Evolutionary conservation across 2,329 filamentous ascomycete genomes (phyloP).

Genomic region (Endocalyx cinctus): DNA sequence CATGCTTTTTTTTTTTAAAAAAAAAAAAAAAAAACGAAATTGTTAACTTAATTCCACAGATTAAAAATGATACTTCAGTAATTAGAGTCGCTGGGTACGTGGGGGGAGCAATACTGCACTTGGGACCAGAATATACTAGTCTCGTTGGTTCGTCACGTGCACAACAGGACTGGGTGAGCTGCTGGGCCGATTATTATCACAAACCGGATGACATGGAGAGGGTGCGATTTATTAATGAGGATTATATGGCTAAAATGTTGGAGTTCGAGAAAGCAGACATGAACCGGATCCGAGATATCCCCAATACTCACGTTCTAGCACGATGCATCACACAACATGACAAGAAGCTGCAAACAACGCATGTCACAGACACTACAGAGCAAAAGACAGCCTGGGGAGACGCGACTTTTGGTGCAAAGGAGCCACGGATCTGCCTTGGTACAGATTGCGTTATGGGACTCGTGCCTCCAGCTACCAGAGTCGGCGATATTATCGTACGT

Average conservation of each 20-base stretch:
- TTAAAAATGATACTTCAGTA: not conserved
- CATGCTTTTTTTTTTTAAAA: no score
- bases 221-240: slow-evolving; percentile 1
- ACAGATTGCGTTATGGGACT: slow-evolving; percentile 3
- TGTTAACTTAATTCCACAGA: no score
- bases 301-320: not conserved
- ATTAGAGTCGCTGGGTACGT: slow-evolving; percentile 6
- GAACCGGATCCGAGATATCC: slow-evolving; percentile 1
- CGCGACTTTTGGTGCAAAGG: not conserved
- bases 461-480: slow-evolving; percentile 1
- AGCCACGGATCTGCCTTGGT: slow-evolving; percentile 3
- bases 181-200: not conserved
- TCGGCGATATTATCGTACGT: slow-evolving; percentile 5
- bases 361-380: not conserved
- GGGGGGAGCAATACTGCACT: slow-evolving; percentile 1
- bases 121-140: slow-evolving; percentile 1
- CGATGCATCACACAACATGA: not conserved
- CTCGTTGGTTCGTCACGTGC: slow-evolving; percentile 1
- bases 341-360: no score
- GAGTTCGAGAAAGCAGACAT: not conserved
- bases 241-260: slow-evolving; percentile 3
- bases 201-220: not conserved
- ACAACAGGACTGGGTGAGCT: slow-evolving; percentile 2
- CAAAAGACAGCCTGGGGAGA: not conserved
- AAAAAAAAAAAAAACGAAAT: no score